Percentiles rank a stretch among this genome's conserved stretches.
Conservation (phyloP, 2,329 filamentous ascomycete genomes). For the Phyllosticta capitalensis region DNA sequence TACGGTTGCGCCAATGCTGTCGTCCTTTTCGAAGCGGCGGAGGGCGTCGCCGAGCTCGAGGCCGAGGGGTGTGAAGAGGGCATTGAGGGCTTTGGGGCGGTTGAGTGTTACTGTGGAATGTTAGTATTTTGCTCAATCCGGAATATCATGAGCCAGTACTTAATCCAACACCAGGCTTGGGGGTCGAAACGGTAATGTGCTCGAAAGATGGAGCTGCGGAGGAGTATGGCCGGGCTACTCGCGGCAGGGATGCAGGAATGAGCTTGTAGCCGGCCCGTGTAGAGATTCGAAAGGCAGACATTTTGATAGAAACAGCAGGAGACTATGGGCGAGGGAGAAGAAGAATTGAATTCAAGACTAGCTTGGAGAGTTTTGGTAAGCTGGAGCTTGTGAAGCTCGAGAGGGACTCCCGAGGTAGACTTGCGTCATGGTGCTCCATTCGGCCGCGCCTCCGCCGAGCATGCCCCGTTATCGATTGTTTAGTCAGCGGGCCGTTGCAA, state of each 20-base stretch:
- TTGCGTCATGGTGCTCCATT: not conserved
- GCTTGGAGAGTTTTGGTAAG: not conserved
- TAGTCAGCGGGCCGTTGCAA: not conserved
- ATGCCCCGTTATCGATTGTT: not conserved
- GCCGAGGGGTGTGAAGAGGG: conserved; percentile 84
- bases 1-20: conserved; percentile 37
- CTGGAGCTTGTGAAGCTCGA: not conserved
- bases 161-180: conserved; percentile 81
- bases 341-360: not conserved
- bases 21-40: conserved; percentile 24
- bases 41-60: conserved; percentile 55
- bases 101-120: conserved; percentile 67
- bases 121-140: not conserved
- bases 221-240: conserved; percentile 42
- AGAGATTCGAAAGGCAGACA: conserved; percentile 48
- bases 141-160: conserved; percentile 45
- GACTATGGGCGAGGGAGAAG: no score
- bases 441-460: not conserved
- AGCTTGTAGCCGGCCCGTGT: conserved; percentile 54
- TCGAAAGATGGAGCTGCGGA: conserved; percentile 52
- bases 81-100: conserved; percentile 92
- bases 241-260: conserved; percentile 47
- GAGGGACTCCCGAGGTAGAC: not conserved
- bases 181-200: conserved; percentile 70
- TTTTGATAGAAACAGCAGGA: conserved; percentile 11